These are phyloP conservation scores for Trichaptum fuscoviolaceum DNA, from an alignment of 768 basidiomycete species.

Conservation along the genomic window DNA sequence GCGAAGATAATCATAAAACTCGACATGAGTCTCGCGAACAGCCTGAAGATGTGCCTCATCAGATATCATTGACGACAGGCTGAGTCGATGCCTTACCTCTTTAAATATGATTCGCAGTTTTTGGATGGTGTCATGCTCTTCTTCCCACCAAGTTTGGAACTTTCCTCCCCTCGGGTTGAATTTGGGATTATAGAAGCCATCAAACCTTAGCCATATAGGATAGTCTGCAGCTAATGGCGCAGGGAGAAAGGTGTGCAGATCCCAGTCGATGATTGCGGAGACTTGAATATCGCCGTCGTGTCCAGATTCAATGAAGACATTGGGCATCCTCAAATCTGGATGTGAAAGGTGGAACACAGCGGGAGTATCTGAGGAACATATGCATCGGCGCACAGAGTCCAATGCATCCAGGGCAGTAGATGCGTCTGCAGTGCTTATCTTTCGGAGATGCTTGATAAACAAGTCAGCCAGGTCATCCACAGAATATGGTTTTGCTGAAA, in stretches of 20 bases:
- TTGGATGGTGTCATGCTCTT: background rate
- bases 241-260: constrained; percentile 16
- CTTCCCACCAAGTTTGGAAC: background rate
- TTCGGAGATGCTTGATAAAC: background rate
- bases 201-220: constrained; percentile 21
- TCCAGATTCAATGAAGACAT: constrained; percentile 13
- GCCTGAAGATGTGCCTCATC: background rate
- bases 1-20: background rate
- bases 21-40: background rate
- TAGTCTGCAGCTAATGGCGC: constrained; percentile 20
- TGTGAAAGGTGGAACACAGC: background rate
- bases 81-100: background rate
- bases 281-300: constrained; percentile 12
- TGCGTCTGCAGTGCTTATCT: background rate
- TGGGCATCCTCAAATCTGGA: constrained; percentile 9
- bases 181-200: constrained; percentile 16
- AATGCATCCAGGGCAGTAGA: background rate
- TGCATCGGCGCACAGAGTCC: background rate
- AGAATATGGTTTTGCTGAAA: background rate
- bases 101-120: background rate
- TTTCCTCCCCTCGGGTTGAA: background rate
- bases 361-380: background rate
- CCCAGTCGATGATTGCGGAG: constrained; percentile 21
- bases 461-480: background rate
- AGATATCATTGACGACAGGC: background rate